phyloP scores from a whole-genome alignment of 306 rosid species.

The Citrullus mucosospermus region DNA sequence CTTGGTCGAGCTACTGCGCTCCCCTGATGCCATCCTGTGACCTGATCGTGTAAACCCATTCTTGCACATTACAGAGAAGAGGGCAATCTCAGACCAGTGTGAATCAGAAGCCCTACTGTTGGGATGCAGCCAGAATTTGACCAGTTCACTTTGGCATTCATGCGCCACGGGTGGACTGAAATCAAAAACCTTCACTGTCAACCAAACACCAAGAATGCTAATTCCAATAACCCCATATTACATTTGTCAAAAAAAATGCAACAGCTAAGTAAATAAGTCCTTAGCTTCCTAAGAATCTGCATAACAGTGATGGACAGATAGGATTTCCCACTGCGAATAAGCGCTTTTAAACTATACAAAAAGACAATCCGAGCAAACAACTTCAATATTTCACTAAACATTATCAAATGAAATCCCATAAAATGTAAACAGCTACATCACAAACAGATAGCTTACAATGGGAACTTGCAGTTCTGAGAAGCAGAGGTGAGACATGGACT shows the following conservation, averaged over 20 bases:
- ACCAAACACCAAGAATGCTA: background rate
- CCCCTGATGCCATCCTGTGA: background rate
- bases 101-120: background rate
- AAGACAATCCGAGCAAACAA: background rate
- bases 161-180: background rate
- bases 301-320: background rate
- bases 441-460: conserved; percentile 20
- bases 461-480: conserved; percentile 46
- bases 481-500: conserved; percentile 32
- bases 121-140: background rate
- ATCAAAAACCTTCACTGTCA: background rate
- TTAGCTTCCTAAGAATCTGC: background rate
- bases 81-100: background rate
- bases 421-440: background rate
- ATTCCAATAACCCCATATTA: background rate
- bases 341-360: background rate
- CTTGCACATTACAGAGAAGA: background rate
- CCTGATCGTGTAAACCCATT: background rate
- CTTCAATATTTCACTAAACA: background rate
- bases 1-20: background rate
- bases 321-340: background rate
- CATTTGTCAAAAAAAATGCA: background rate
- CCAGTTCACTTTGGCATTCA: background rate
- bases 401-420: background rate
- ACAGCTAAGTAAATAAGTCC: background rate